A percentile compares a stretch with the other conserved stretches of the same genome.
Evolutionary conservation across 2,329 filamentous ascomycete genomes (phyloP).

Genomic region (Mycogone perniciosa): DNA sequence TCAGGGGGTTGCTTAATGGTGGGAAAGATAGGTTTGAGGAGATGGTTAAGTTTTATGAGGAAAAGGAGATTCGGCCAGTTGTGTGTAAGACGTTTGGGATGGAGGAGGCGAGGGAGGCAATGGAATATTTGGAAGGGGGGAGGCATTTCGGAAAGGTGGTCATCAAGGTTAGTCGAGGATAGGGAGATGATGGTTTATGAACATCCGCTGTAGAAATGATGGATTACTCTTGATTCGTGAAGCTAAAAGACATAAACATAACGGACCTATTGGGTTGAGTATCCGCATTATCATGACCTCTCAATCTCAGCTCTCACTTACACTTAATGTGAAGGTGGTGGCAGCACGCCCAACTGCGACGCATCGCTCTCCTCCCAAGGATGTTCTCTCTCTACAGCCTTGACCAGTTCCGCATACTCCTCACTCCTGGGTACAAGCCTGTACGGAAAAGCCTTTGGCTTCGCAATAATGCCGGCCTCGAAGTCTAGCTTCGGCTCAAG

Average conservation of each 20-base stretch:
- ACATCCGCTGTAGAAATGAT: no score
- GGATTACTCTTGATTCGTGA: no score
- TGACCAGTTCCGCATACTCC: slow-evolving; percentile 7
- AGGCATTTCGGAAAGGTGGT: slow-evolving; percentile 54
- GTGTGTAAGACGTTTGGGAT: slow-evolving; percentile 43
- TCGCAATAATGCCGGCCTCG: slow-evolving; percentile 4
- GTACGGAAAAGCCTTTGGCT: slow-evolving; percentile 1
- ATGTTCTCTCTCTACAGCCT: slow-evolving; percentile 5
- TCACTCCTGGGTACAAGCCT: slow-evolving; percentile 7
- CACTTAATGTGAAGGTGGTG: background rate
- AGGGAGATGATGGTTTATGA: slow-evolving; percentile 1
- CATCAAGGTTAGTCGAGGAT: slow-evolving; percentile 33
- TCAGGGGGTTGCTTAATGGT: slow-evolving; percentile 55
- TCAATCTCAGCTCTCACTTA: no score
- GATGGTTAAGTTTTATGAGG: slow-evolving; percentile 43
- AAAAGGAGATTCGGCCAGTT: slow-evolving; percentile 39
- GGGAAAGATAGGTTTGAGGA: slow-evolving; percentile 48
- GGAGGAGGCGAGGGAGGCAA: slow-evolving; percentile 41
- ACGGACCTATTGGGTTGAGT: no score
- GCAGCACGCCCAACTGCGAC: background rate
- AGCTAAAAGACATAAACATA: no score
- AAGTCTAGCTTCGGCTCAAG: slow-evolving; percentile 19
- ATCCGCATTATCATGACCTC: no score
- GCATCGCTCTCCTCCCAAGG: slow-evolving; percentile 12
- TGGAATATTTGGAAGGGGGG: slow-evolving; percentile 45